Evolutionary conservation across 352 stramenopile genomes (phyloP).

Genomic region (Phytopythium kandeliae): DNA sequence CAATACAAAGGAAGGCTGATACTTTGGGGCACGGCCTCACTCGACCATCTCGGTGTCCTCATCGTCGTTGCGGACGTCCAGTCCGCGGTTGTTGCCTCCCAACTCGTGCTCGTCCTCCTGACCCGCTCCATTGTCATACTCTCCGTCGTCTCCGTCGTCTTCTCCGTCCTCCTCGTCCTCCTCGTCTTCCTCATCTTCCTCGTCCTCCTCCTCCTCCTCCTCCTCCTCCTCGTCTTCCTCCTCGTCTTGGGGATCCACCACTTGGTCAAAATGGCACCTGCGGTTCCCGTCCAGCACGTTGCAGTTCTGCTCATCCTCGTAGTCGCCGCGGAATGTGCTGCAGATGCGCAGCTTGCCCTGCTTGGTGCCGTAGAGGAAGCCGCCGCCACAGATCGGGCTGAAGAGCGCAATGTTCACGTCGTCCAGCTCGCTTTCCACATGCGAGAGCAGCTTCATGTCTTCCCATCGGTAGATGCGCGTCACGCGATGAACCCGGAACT

Average conservation of each 20-base stretch:
- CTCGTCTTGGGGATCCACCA: slow-evolving; percentile 49
- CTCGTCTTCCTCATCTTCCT: slow-evolving; percentile 10
- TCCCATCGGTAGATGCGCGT: slow-evolving; percentile 87
- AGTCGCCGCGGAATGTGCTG: slow-evolving; percentile 67
- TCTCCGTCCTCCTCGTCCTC: slow-evolving; percentile 41
- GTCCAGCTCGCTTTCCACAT: slow-evolving; percentile 88
- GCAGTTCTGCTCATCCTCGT: slow-evolving; percentile 74
- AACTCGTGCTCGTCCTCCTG: slow-evolving; percentile 9
- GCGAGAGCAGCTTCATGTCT: slow-evolving; percentile 83
- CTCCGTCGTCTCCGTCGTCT: slow-evolving; percentile 36
- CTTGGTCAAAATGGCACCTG: slow-evolving; percentile 57
- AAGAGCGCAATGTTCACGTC: slow-evolving; percentile 99
- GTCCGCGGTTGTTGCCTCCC: slow-evolving; percentile 28
- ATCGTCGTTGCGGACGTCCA: slow-evolving; percentile 14
- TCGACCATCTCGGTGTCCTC: slow-evolving; percentile 40
- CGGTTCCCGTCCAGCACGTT: slow-evolving; percentile 69
- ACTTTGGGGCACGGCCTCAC: slow-evolving; percentile 9
- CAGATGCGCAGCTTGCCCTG: slow-evolving; percentile 93
- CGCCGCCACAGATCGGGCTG: slow-evolving; percentile 93
- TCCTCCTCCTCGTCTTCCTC: slow-evolving; percentile 43
- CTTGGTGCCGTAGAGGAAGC: slow-evolving; percentile 98
- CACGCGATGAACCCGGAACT: slow-evolving; percentile 81
- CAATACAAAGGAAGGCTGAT: slow-evolving; percentile 3
- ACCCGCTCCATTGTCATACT: slow-evolving; percentile 27
- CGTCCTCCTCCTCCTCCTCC: slow-evolving; percentile 32